Evolutionary conservation across 495 filamentous ascomycete species (phyloP), one percentile per base, ranked within the genome.

Genomic region (Penicillium macrosclerotiorum): DNA sequence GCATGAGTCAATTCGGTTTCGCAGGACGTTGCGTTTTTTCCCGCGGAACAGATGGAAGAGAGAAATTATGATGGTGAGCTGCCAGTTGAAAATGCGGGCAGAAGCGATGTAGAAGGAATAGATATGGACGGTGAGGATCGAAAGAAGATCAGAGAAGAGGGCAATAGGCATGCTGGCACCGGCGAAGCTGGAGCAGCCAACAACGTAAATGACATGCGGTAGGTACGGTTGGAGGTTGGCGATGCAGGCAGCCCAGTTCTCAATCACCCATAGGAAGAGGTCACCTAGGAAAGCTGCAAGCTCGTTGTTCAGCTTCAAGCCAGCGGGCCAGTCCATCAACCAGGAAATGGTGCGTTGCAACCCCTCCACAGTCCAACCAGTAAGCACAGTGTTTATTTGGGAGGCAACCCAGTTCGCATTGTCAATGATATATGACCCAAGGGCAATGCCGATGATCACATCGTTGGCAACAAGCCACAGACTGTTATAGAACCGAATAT

Each of bases 381-480:
- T 84, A 4, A 99, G 74, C 19, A 94, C 76, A 25, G 74, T 75
- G 59, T 88, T 86, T 50, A 97, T 89, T 56, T 88, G 84, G 42
- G 81, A 77, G 18, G 89, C 90, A 11, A 96, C 89, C 80, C 83
- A 88, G 35, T 80, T 77, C 1, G 89, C 82, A 57, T 97, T 96
- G 59, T 97, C 93, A 42, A 97, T 93, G 53, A 99, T 95, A 63
- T 96, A 97, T 0, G 90, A 93, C 0, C 93, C 93, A 12, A 97
- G 68, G 5, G 93, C 94, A 57, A 97, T 96, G 11, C 93, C 94
- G 27, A 99, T 99, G 45, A 99, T 99, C 24, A 96, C 85, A 70
- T 99, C 93, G 64, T 99, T 99, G 16, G 90, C 90, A 13, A 99
- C 93, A 17, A 99, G 87, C 93, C 93, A 99, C 14, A 99, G 73